Conservation (phyloP, 768 basidiomycete genomes). For the Boletus speciosus region DNA sequence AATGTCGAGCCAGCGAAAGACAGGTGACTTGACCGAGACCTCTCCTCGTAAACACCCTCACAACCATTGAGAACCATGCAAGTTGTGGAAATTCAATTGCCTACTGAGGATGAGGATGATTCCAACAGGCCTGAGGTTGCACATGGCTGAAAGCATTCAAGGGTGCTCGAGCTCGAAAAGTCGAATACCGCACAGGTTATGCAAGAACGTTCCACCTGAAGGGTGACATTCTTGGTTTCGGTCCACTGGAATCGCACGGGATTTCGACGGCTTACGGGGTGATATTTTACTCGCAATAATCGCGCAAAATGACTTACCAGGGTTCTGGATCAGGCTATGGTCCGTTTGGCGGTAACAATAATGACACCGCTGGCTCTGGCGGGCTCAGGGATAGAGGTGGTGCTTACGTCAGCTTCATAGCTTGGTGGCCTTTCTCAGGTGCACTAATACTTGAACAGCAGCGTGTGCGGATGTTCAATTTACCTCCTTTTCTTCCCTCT, state of each 20-base stretch:
- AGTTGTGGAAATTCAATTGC: neutral
- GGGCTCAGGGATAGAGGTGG: conserved; percentile 16
- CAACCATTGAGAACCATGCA: neutral
- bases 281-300: neutral
- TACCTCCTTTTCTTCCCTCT: conserved; percentile 16
- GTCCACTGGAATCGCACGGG: conserved; percentile 3
- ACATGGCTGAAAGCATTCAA: neutral
- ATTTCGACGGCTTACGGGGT: neutral
- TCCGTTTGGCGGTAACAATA: conserved; percentile 7
- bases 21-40: neutral
- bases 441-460: conserved; percentile 11
- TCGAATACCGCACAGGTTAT: neutral
- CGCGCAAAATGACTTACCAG: conserved; percentile 7
- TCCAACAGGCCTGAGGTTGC: neutral
- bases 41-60: neutral
- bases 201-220: too few species aligned
- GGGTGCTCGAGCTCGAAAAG: neutral
- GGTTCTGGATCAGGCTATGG: neutral
- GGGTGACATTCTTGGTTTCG: neutral
- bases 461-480: conserved; percentile 19
- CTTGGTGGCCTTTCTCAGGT: conserved; percentile 13
- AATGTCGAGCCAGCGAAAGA: neutral
- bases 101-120: neutral
- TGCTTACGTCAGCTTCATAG: conserved; percentile 25
- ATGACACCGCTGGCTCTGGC: neutral